phyloP scores from a whole-genome alignment of 371 early-diverging fungal genomes.

The Thermomucor indicae-seudaticae region DNA sequence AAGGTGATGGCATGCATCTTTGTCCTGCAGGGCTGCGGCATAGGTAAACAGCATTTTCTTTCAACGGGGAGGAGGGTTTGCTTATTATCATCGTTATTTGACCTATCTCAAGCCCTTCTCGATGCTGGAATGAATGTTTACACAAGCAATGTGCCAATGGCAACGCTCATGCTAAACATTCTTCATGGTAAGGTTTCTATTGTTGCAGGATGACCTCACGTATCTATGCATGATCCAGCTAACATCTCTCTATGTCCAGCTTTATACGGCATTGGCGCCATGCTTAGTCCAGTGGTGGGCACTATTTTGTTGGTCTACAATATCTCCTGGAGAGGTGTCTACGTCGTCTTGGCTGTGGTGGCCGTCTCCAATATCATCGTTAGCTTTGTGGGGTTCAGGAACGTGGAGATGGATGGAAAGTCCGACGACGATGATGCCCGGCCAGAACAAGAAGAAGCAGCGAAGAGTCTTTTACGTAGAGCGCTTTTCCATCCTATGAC shows the following conservation, averaged over 20 bases:
- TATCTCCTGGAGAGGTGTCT: slow-evolving; percentile 19
- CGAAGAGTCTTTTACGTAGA: slow-evolving; percentile 3
- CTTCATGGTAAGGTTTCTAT: slow-evolving; percentile 21
- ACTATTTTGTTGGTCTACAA: slow-evolving; percentile 11
- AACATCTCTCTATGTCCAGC: slow-evolving; percentile 7
- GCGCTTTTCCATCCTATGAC: slow-evolving; percentile 24
- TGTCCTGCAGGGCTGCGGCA: slow-evolving; percentile 19
- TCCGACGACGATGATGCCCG: background rate
- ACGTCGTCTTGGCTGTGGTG: slow-evolving; percentile 10
- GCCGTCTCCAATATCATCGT: slow-evolving; percentile 14
- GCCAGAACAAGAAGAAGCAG: slow-evolving; percentile 2
- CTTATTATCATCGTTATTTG: too few relatives aligned
- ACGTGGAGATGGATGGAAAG: slow-evolving; percentile 7
- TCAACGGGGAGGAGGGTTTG: too few relatives aligned
- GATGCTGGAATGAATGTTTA: slow-evolving; percentile 33
- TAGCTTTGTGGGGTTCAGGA: slow-evolving; percentile 10
- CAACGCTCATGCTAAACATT: slow-evolving; percentile 26
- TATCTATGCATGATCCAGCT: background rate
- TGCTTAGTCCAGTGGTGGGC: slow-evolving; percentile 19
- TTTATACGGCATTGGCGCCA: slow-evolving; percentile 23
- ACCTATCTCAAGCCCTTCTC: slow-evolving; percentile 11
- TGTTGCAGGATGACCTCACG: too few relatives aligned
- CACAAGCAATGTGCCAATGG: slow-evolving; percentile 20
- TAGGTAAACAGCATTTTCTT: too few relatives aligned
- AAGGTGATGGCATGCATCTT: slow-evolving; percentile 16